Percentiles rank a stretch among this genome's conserved stretches.
These are phyloP conservation scores for Calocybe cyanea DNA, from an alignment of 768 basidiomycete genomes.

Conservation along the genomic window DNA sequence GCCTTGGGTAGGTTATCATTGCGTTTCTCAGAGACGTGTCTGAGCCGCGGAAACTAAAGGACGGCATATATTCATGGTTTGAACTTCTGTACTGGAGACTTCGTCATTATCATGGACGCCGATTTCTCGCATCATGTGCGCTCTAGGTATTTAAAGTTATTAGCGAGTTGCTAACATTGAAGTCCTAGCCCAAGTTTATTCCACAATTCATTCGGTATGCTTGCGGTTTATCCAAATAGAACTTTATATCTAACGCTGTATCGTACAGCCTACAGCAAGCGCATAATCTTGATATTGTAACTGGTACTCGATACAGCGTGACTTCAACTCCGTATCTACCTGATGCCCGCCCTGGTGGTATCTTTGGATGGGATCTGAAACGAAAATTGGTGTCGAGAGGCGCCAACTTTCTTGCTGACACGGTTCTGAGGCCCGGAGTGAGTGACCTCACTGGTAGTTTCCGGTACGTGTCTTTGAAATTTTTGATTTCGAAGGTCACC, in stretches of 20 bases:
- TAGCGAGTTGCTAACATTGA: background rate
- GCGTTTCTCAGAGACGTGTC: background rate
- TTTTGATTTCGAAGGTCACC: background rate
- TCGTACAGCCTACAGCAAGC: constrained; percentile 66
- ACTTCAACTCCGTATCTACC: constrained; percentile 51
- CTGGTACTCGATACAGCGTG: constrained; percentile 83
- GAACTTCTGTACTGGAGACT: constrained; percentile 85
- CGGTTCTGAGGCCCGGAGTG: constrained; percentile 79
- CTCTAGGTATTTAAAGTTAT: constrained; percentile 4
- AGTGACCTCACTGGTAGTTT: constrained; percentile 92
- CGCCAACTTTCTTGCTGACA: constrained; percentile 87
- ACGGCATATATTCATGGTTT: constrained; percentile 93
- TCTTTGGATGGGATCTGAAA: constrained; percentile 90
- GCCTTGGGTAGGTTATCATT: constrained; percentile 62
- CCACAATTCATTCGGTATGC: constrained; percentile 85
- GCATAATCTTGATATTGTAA: constrained; percentile 91
- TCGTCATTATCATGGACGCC: constrained; percentile 96
- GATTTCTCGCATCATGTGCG: constrained; percentile 93
- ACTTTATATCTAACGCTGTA: background rate
- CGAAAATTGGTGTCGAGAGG: constrained; percentile 86
- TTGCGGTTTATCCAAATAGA: background rate
- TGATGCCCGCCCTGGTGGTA: constrained; percentile 73
- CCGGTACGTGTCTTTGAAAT: constrained; percentile 43
- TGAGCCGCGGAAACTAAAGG: constrained; percentile 12
- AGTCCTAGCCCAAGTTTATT: constrained; percentile 83